Conservation (phyloP, 2,329 filamentous ascomycete species). For the Colletotrichum sansevieriae region DNA sequence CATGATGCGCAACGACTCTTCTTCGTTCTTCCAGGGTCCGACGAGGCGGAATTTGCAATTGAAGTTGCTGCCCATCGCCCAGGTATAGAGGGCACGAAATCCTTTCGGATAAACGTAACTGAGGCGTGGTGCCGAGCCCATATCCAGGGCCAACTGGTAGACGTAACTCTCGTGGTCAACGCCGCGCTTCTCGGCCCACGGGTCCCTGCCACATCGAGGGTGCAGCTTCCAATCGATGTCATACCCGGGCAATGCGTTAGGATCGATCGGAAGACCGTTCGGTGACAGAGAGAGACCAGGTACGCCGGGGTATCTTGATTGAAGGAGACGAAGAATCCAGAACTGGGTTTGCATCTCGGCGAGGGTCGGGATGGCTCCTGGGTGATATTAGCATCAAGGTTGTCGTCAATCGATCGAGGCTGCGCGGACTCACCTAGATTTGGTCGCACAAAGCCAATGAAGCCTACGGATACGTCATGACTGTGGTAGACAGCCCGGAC, state of each 20-base stretch:
- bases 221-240: conserved; percentile 58
- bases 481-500: conserved; percentile 65
- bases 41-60: conserved; percentile 62
- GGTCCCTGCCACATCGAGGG: conserved; percentile 49
- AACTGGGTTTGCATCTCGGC: conserved; percentile 64
- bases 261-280: conserved; percentile 20
- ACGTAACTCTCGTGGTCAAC: conserved; percentile 65
- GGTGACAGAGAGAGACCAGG: conserved; percentile 7
- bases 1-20: conserved; percentile 54
- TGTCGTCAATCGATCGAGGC: accelerated
- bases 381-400: background rate
- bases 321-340: conserved; percentile 58
- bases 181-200: conserved; percentile 53
- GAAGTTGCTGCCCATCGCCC: conserved; percentile 64
- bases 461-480: conserved; percentile 55
- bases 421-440: conserved; percentile 49
- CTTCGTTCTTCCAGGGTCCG: conserved; percentile 57
- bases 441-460: conserved; percentile 63
- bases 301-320: conserved; percentile 27
- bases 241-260: conserved; percentile 49
- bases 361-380: conserved; percentile 59
- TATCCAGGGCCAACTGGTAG: conserved; percentile 63
- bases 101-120: conserved; percentile 50
- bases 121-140: conserved; percentile 57
- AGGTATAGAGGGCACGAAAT: conserved; percentile 51